Percentiles rank a stretch among this genome's conserved stretches.
Evolutionary conservation across 1,284 basidiomycete species (phyloP).

Genomic region (Austroboletus rostrupii): DNA sequence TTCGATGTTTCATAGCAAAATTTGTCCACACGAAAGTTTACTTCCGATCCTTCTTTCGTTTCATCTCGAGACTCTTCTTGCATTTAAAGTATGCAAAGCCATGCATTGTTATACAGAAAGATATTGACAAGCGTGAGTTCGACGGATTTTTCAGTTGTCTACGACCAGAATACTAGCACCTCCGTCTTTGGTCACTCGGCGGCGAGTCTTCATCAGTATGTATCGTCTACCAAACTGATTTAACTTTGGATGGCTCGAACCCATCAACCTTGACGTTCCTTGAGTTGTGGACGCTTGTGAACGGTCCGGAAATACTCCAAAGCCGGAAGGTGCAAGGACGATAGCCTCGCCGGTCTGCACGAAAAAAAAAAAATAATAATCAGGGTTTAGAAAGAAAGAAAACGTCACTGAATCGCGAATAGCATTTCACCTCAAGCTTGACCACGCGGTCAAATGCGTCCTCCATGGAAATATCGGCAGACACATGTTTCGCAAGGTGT

Average conservation of each 20-base stretch:
- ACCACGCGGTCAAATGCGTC: constrained; percentile 67
- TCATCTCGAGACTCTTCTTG: too few relatives aligned
- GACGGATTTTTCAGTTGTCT: constrained; percentile 14
- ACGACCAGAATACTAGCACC: constrained; percentile 57
- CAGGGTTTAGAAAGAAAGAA: too few relatives aligned
- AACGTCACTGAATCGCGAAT: neutral
- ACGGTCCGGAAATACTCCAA: constrained; percentile 41
- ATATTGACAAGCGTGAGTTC: too few relatives aligned
- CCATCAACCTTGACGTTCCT: constrained; percentile 8
- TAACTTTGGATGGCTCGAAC: constrained; percentile 21
- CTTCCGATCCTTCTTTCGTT: too few relatives aligned
- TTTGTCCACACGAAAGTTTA: too few relatives aligned
- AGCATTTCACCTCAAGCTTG: constrained; percentile 48
- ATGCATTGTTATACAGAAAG: too few relatives aligned
- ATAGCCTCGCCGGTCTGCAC: constrained; percentile 63
- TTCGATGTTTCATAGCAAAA: too few relatives aligned
- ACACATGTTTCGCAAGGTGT: constrained; percentile 62
- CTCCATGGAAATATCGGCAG: constrained; percentile 51
- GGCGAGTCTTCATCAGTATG: constrained; percentile 54
- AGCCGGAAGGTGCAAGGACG: constrained; percentile 57
- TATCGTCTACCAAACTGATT: constrained; percentile 51
- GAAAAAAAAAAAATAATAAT: too few relatives aligned
- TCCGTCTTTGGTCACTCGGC: constrained; percentile 58
- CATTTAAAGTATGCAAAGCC: too few relatives aligned
- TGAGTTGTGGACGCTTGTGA: neutral